These are phyloP conservation scores for Nissolia schottii DNA, from an alignment of 306 rosid genomes.

Conservation along the genomic window DNA sequence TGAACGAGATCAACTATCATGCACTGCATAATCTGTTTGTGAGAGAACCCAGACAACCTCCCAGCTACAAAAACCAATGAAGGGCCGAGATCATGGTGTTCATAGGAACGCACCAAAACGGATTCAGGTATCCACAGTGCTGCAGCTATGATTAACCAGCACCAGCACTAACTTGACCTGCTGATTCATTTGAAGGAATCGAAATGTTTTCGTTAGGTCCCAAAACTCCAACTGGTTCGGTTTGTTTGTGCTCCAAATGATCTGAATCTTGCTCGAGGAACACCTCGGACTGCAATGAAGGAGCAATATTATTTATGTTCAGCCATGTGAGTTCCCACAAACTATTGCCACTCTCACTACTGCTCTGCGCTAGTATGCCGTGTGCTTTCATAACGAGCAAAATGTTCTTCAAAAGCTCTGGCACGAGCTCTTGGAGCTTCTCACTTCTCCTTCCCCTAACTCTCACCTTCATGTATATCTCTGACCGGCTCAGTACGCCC, in stretches of 20 bases:
- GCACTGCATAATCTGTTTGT: constrained; percentile 28
- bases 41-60: constrained; percentile 35
- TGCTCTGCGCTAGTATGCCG: constrained; percentile 47
- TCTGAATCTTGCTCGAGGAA: constrained; percentile 64
- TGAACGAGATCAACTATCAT: constrained; percentile 24
- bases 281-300: constrained; percentile 74
- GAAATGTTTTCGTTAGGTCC: constrained; percentile 39
- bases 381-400: constrained; percentile 74
- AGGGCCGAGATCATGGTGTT: constrained; percentile 31
- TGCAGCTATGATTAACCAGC: constrained; percentile 39
- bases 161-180: constrained; percentile 36
- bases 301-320: constrained; percentile 61
- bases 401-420: constrained; percentile 83
- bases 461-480: constrained; percentile 67
- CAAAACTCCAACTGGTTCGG: constrained; percentile 37
- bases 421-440: constrained; percentile 82
- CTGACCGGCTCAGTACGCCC: constrained; percentile 68
- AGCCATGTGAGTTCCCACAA: constrained; percentile 87
- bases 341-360: constrained; percentile 59
- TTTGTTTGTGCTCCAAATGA: constrained; percentile 35
- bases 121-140: constrained; percentile 22
- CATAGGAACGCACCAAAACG: constrained; percentile 29
- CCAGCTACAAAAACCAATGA: constrained; percentile 17
- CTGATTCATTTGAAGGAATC: constrained; percentile 39
- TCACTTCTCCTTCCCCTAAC: constrained; percentile 76